A percentile compares a stretch with the other conserved stretches of the same genome.
Conservation (phyloP, 805 yeast species). For the Metschnikowia orientalis region DNA sequence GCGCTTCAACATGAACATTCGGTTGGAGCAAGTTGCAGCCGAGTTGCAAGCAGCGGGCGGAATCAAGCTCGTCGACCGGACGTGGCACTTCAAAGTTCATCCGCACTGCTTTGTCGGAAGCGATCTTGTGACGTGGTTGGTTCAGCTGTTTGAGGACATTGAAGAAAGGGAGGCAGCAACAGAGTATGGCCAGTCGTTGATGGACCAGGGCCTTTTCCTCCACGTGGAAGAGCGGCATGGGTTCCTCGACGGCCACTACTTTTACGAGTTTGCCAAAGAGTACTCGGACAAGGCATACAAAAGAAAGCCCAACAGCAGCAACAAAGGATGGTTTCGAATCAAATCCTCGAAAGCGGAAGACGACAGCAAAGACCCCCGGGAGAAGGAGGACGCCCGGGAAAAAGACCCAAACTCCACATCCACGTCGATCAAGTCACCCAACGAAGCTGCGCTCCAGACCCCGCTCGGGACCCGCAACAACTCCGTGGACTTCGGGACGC, state of each 20-base stretch:
- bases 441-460: not conserved
- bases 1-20: constrained; percentile 47
- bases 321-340: constrained; percentile 32
- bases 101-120: constrained; percentile 77
- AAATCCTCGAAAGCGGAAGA: constrained; percentile 7
- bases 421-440: not conserved
- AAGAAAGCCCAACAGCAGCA: constrained; percentile 11
- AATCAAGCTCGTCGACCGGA: constrained; percentile 65
- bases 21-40: constrained; percentile 50
- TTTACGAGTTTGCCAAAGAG: constrained; percentile 65
- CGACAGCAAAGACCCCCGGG: constrained; percentile 5
- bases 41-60: constrained; percentile 66
- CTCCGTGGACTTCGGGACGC: constrained; percentile 4
- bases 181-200: constrained; percentile 69
- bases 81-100: constrained; percentile 87
- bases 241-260: constrained; percentile 89
- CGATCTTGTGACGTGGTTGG: constrained; percentile 81
- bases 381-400: not conserved
- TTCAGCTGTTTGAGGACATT: constrained; percentile 74
- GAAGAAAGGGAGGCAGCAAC: constrained; percentile 80
- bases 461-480: constrained; percentile 3
- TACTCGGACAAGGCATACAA: constrained; percentile 36
- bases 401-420: not conserved
- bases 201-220: constrained; percentile 66
- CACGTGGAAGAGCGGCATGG: constrained; percentile 84